Percentiles rank a stretch among this genome's conserved stretches.
phyloP scores from a whole-genome alignment of 139 green algal species.

The Chlamydomonas applanata region DNA sequence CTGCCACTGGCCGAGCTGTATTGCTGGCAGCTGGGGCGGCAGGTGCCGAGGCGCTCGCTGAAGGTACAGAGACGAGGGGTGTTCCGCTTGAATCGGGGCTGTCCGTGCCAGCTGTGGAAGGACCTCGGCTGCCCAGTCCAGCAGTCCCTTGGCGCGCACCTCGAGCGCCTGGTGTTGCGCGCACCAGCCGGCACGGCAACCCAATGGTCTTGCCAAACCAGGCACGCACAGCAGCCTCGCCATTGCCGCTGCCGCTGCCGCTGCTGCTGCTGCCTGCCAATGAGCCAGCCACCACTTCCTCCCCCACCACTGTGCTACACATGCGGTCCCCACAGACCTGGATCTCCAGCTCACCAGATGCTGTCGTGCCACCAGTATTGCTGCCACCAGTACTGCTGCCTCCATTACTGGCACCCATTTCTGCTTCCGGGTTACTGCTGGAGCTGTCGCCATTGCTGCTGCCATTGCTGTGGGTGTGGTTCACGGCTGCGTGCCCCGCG shows the following conservation, averaged over 20 bases:
- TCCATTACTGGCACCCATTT: neutral
- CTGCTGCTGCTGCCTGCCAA: neutral
- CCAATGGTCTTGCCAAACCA: slow-evolving; percentile 76
- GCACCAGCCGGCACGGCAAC: slow-evolving; percentile 65
- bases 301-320: slow-evolving; percentile 27
- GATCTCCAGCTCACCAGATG: slow-evolving; percentile 12
- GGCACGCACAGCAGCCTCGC: slow-evolving; percentile 11
- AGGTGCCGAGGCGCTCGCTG: too few relatives aligned
- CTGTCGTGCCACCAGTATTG: neutral
- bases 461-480: too few relatives aligned
- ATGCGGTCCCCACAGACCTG: slow-evolving; percentile 50
- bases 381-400: slow-evolving; percentile 15
- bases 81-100: too few relatives aligned
- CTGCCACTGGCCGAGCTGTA: neutral
- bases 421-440: neutral
- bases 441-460: neutral
- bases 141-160: slow-evolving; percentile 11
- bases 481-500: too few relatives aligned
- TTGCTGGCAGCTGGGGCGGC: neutral
- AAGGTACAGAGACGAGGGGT: too few relatives aligned
- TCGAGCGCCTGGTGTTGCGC: slow-evolving; percentile 34
- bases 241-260: neutral
- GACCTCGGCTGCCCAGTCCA: neutral
- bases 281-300: neutral
- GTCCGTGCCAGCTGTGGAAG: neutral